Conservation (phyloP, 2,329 filamentous ascomycete species). For the Berkeleyomyces rouxiae region DNA sequence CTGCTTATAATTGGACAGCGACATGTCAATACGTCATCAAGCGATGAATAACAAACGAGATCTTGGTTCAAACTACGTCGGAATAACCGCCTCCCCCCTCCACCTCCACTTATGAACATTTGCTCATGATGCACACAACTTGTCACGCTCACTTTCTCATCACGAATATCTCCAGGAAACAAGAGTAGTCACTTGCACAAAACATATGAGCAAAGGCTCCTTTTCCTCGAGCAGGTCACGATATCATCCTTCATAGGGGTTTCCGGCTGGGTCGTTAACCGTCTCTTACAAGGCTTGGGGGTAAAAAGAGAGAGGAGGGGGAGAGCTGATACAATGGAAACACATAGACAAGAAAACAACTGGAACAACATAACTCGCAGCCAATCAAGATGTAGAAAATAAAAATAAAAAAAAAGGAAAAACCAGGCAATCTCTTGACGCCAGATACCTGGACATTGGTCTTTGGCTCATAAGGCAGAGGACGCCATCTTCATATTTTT, state of each 20-base stretch:
- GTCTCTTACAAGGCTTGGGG: neutral
- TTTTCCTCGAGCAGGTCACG: neutral
- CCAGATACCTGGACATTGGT: conserved; percentile 7
- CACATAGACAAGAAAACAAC: neutral
- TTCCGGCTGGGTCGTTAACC: no score
- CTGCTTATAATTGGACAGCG: no score
- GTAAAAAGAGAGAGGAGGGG: neutral
- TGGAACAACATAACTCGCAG: neutral
- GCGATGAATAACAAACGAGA: no score
- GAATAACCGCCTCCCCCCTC: no score
- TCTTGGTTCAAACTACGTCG: no score
- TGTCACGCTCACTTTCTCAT: no score
- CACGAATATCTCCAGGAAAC: neutral
- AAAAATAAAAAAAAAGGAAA: neutral
- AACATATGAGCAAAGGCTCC: neutral
- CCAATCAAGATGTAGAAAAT: neutral
- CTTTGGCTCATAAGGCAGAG: conserved; percentile 7
- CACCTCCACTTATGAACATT: no score
- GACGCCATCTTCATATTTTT: conserved; percentile 7
- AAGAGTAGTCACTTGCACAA: neutral
- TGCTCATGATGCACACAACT: no score
- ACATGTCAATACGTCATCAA: no score
- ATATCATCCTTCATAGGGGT: no score
- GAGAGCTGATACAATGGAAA: neutral
- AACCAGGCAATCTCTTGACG: conserved; percentile 1